Evolutionary conservation across 148 eudicot species (phyloP).

Genomic region (Polygonum aviculare): DNA sequence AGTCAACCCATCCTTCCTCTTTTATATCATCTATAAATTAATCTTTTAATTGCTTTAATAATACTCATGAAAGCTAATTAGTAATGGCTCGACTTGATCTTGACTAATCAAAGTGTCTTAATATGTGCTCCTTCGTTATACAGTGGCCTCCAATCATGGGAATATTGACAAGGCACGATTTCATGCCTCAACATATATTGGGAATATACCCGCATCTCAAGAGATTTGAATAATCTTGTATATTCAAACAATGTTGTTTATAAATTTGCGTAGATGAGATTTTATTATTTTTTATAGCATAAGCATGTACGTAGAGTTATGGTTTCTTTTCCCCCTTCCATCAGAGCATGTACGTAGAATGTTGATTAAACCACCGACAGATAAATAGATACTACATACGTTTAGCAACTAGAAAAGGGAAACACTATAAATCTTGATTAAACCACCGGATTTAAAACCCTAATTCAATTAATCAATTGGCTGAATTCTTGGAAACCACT

Average conservation of each 20-base stretch:
- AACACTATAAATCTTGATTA: neutral
- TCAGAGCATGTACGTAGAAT: neutral
- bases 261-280: neutral
- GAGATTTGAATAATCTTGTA: neutral
- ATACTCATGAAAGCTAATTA: too few relatives aligned
- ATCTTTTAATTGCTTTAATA: neutral
- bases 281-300: too few relatives aligned
- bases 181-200: conserved; percentile 55
- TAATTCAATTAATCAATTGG: neutral
- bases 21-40: neutral
- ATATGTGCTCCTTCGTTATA: conserved; percentile 5
- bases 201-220: conserved; percentile 44
- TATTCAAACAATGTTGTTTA: too few relatives aligned
- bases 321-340: neutral
- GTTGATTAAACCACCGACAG: too few relatives aligned
- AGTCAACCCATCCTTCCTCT: neutral
- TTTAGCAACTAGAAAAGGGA: neutral
- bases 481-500: too few relatives aligned
- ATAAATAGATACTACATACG: neutral
- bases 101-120: neutral
- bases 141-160: conserved; percentile 69
- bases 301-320: neutral
- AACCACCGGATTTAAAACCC: neutral
- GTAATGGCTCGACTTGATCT: too few relatives aligned
- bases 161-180: conserved; percentile 55